Conservation (phyloP, 192 early-diverging fungal species). For the Linnemannia hyalina region DNA sequence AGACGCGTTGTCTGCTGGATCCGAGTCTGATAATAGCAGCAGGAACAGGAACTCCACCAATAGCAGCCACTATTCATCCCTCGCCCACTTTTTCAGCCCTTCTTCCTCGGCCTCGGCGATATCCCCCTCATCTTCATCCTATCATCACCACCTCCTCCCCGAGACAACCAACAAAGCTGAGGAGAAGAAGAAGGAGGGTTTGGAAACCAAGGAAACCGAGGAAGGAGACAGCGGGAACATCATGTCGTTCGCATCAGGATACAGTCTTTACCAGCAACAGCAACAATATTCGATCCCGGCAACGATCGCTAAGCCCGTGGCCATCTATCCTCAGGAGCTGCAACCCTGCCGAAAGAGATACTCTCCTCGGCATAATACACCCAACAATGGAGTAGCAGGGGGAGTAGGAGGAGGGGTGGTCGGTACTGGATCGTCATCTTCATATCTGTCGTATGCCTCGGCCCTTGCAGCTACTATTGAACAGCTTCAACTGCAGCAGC, state of each 20-base stretch:
- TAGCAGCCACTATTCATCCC: neutral
- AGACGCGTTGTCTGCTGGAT: constrained; percentile 12
- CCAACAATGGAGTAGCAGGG: neutral
- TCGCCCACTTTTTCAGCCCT: neutral
- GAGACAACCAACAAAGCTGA: neutral
- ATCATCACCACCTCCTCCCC: neutral
- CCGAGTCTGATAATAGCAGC: neutral
- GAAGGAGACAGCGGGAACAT: neutral
- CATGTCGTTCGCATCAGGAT: constrained; percentile 40
- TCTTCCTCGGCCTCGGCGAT: neutral
- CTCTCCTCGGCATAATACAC: constrained; percentile 28
- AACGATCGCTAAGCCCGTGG: constrained; percentile 27
- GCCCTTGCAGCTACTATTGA: constrained; percentile 35
- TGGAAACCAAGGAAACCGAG: neutral
- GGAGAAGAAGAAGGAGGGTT: neutral
- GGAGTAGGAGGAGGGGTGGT: neutral
- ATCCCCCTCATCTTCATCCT: neutral
- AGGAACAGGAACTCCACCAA: neutral
- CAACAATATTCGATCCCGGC: neutral
- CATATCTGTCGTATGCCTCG: constrained; percentile 39
- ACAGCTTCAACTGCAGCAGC: constrained; percentile 35
- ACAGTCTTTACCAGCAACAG: constrained; percentile 16
- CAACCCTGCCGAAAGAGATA: constrained; percentile 39
- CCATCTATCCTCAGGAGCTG: constrained; percentile 43
- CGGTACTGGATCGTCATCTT: constrained; percentile 10